Evolutionary conservation across 2,329 filamentous ascomycete genomes (phyloP), one percentile per base, ranked within the genome.

Genomic region (Ceratocystis papillata): DNA sequence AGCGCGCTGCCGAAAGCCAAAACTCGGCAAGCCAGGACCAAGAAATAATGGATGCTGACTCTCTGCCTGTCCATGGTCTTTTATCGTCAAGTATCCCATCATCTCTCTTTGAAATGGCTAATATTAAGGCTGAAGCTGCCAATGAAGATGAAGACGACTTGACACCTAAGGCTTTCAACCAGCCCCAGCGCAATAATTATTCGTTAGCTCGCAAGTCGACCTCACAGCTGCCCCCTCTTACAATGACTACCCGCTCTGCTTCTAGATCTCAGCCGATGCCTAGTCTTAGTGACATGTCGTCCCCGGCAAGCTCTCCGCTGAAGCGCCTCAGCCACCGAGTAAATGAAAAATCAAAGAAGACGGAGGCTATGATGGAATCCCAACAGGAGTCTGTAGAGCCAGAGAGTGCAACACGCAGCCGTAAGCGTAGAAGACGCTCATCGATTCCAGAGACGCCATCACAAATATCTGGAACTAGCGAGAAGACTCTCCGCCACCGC

Each of bases 221-320:
- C 3, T 46, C 44, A 2, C 59, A 67, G 5, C 20, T 67, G 1
- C 66, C 66, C 4, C 63, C 66, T n/a, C 63, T 67, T 2, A 64
- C 62, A 5, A 67, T 67, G 57, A 67, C 63, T 17, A 67, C 66
- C 3, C 57, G 66, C 17, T 67, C 66, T 5, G 60, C 63, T 5
- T 48, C 60, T n/a, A n/a, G 63, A 12, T 62, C 48, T 15, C 64
- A 50, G 2, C 50, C 64, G 12, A 44, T 59, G 20, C 4, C 57
- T 12, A 63, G 30, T 5, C 50, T 67, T 7, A 44, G 37, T n/a
- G 63, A 60, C 15, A 22, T 37, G 17, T 64, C 50, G 2, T 65
- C 63, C 12, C 63, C 66, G 22, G 44, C 28, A 15, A 65, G 63
- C 10, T 65, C 50, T 10, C 63, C 66, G 10, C 37, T 59, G 5